These are phyloP conservation scores for Syzygium jambos DNA, from an alignment of 345 rosid species.

Conservation along the genomic window DNA sequence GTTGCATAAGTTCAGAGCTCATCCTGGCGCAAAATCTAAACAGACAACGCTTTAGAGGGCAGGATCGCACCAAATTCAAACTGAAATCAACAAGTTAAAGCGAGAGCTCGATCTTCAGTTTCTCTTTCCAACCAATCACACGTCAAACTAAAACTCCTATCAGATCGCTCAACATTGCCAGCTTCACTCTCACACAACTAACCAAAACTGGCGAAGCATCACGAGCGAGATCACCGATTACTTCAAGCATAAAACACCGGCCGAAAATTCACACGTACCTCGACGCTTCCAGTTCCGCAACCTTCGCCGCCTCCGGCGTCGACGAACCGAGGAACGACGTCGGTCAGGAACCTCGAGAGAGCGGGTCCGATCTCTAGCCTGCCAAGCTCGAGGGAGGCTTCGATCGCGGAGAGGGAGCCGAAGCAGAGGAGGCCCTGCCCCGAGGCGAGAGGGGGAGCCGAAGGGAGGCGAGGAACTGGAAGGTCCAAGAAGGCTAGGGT, in stretches of 20 bases:
- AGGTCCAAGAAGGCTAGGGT: constrained; percentile 57
- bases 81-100: neutral
- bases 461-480: constrained; percentile 36
- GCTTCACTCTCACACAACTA: neutral
- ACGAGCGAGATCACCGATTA: neutral
- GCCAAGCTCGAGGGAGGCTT: constrained; percentile 19
- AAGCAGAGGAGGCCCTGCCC: constrained; percentile 19
- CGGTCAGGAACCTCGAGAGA: constrained; percentile 45
- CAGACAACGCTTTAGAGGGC: neutral
- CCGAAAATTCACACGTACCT: neutral
- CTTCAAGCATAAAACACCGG: neutral
- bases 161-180: neutral
- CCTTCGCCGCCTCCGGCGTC: constrained; percentile 15
- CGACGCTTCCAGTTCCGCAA: neutral
- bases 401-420: constrained; percentile 8
- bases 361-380: constrained; percentile 38
- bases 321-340: constrained; percentile 39
- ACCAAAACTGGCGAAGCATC: neutral
- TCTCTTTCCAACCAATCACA: neutral
- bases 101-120: neutral
- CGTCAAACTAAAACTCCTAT: neutral
- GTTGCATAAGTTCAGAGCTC: neutral
- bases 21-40: neutral
- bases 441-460: constrained; percentile 9
- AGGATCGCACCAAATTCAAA: neutral